Evolutionary conservation across 2,329 filamentous ascomycete species (phyloP).

Genomic region (Whalleya microplaca): DNA sequence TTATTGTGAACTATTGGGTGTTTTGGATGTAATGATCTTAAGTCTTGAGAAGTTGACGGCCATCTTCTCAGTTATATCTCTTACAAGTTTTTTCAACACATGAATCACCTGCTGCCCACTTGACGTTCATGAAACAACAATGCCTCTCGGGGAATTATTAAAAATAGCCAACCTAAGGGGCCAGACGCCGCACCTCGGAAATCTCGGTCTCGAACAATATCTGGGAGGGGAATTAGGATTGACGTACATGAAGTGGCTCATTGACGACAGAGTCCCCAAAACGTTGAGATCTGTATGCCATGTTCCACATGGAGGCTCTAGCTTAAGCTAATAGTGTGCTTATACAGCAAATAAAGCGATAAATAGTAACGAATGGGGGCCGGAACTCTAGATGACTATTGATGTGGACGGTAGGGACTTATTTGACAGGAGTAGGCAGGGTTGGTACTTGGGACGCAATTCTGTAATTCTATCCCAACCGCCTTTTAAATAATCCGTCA

Average conservation of each 20-base stretch:
- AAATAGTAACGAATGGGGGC: constrained; percentile 4
- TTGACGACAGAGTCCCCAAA: constrained; percentile 27
- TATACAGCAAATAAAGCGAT: constrained; percentile 7
- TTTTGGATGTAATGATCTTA: background rate
- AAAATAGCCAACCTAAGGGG: constrained; percentile 18
- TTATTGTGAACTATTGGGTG: constrained; percentile 1
- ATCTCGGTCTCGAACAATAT: constrained; percentile 7
- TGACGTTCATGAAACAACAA: constrained; percentile 7
- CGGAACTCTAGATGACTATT: constrained; percentile 7
- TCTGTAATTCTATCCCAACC: background rate
- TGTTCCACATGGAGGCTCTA: constrained; percentile 30
- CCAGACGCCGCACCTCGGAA: constrained; percentile 14
- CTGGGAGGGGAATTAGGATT: constrained; percentile 16
- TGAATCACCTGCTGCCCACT: constrained; percentile 4
- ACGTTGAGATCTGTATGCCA: constrained; percentile 29
- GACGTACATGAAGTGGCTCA: constrained; percentile 30
- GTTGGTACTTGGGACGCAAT: constrained; percentile 7
- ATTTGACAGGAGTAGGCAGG: constrained; percentile 10
- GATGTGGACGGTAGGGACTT: constrained; percentile 8
- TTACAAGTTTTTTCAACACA: constrained; percentile 1
- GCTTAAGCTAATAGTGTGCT: constrained; percentile 18
- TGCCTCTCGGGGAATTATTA: constrained; percentile 7
- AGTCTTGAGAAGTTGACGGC: constrained; percentile 5
- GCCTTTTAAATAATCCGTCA: constrained; percentile 12
- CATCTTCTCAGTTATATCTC: constrained; percentile 15